Evolutionary conservation across 768 basidiomycete species (phyloP).

Genomic region (Leucosporidium creatinivorum): DNA sequence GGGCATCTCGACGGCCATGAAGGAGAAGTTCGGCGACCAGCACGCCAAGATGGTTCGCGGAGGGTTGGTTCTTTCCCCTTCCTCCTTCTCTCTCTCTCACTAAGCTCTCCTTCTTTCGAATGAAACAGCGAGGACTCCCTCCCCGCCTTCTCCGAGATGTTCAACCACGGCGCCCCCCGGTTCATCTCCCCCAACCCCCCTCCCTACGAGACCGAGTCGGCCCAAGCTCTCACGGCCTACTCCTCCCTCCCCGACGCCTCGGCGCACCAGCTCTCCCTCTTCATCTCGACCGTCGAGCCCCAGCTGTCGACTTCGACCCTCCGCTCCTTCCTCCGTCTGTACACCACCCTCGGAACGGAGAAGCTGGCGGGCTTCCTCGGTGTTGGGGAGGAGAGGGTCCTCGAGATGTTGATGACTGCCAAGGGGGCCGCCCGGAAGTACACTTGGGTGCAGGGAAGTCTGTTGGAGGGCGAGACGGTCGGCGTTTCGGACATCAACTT

Average conservation of each 20-base stretch:
- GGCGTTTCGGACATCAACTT: constrained; percentile 92
- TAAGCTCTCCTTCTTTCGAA: no score
- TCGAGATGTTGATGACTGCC: constrained; percentile 95
- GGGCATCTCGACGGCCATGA: constrained; percentile 64
- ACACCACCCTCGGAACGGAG: constrained; percentile 82
- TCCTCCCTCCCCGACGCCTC: constrained; percentile 58
- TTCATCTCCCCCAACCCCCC: constrained; percentile 93
- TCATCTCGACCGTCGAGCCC: constrained; percentile 71
- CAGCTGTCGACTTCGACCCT: constrained; percentile 73
- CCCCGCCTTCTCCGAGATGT: constrained; percentile 81
- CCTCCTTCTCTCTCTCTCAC: neutral
- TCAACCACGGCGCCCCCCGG: constrained; percentile 88
- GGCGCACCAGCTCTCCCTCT: constrained; percentile 72
- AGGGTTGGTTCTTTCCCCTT: constrained; percentile 46
- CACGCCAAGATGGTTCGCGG: constrained; percentile 74
- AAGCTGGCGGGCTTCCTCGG: constrained; percentile 90
- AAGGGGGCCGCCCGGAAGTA: constrained; percentile 78
- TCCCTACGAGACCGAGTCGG: constrained; percentile 58
- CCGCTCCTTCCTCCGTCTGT: constrained; percentile 86
- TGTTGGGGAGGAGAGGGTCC: constrained; percentile 83
- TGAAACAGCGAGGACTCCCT: constrained; percentile 54
- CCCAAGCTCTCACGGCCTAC: constrained; percentile 49
- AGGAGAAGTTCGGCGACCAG: constrained; percentile 90
- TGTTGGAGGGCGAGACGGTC: constrained; percentile 78
- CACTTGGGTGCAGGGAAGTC: constrained; percentile 49